These are phyloP conservation scores for Kodamaea laetipori DNA, from an alignment of 805 yeast species.

Conservation along the genomic window DNA sequence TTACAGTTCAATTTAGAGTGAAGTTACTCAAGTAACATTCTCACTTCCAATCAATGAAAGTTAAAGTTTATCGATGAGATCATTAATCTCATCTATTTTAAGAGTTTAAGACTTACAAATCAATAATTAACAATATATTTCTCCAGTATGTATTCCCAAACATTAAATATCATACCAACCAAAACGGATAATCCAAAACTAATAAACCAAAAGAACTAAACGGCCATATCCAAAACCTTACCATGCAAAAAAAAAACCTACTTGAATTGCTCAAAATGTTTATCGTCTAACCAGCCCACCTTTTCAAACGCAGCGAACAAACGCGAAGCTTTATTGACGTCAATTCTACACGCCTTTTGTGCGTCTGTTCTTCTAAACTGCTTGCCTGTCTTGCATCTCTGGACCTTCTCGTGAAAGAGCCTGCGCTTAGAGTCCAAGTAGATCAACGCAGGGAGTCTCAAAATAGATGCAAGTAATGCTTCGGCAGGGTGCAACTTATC, in stretches of 20 bases:
- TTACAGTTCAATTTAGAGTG: too few relatives aligned
- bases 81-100: too few relatives aligned
- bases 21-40: too few relatives aligned
- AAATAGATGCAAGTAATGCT: conserved; percentile 77
- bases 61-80: too few relatives aligned
- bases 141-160: too few relatives aligned
- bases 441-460: conserved; percentile 83
- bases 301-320: conserved; percentile 86
- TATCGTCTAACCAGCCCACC: conserved; percentile 89
- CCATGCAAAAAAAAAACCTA: not conserved
- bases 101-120: too few relatives aligned
- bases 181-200: not conserved
- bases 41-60: too few relatives aligned
- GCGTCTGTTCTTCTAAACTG: conserved; percentile 97
- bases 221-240: not conserved
- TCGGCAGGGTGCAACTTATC: conserved; percentile 89
- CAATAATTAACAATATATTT: too few relatives aligned
- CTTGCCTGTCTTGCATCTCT: conserved; percentile 63
- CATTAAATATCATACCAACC: too few relatives aligned
- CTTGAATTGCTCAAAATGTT: conserved; percentile 47
- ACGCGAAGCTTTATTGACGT: conserved; percentile 93
- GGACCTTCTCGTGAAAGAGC: conserved; percentile 85
- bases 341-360: conserved; percentile 95
- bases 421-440: conserved; percentile 72
- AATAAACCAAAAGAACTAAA: conserved; percentile 9